Conservation (phyloP, 108 stramenopile species). For the Cyclotella cryptica region DNA sequence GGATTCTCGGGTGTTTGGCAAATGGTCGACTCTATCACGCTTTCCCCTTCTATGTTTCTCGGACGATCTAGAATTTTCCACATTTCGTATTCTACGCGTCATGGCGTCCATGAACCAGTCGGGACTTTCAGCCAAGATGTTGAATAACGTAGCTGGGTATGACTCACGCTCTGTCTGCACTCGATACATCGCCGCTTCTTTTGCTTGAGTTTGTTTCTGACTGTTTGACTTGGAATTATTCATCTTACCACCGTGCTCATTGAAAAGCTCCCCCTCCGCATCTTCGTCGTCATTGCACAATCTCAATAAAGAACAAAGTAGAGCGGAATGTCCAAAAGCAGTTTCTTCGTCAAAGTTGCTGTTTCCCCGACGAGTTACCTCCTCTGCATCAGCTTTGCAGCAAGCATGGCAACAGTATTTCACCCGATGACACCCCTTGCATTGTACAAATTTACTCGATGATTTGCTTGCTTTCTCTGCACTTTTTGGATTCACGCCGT, state of each 20-base stretch:
- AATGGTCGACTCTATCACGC: constrained; percentile 23
- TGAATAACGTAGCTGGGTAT: constrained; percentile 90
- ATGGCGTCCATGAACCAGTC: constrained; percentile 44
- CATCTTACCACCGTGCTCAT: constrained; percentile 14
- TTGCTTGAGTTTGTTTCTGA: constrained; percentile 11
- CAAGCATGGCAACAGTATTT: constrained; percentile 80
- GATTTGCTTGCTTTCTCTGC: constrained; percentile 7
- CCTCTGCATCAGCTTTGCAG: constrained; percentile 55
- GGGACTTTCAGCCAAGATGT: constrained; percentile 69
- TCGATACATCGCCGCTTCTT: constrained; percentile 72
- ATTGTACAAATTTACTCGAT: constrained; percentile 22
- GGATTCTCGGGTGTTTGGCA: neutral
- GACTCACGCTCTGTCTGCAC: constrained; percentile 82
- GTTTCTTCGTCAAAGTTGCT: constrained; percentile 29
- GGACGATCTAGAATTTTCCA: constrained; percentile 26
- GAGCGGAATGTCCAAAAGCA: constrained; percentile 65
- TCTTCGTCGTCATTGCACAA: constrained; percentile 83
- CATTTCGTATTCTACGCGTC: constrained; percentile 26
- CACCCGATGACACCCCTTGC: constrained; percentile 75
- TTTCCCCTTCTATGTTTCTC: constrained; percentile 28
- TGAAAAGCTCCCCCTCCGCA: constrained; percentile 53
- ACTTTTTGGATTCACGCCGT: constrained; percentile 45
- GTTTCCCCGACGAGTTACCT: neutral
- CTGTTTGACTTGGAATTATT: neutral
- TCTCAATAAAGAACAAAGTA: constrained; percentile 75